Evolutionary conservation across 805 yeast species (phyloP), one percentile per base, ranked within the genome.

Genomic region (Metschnikowia picachoensis): DNA sequence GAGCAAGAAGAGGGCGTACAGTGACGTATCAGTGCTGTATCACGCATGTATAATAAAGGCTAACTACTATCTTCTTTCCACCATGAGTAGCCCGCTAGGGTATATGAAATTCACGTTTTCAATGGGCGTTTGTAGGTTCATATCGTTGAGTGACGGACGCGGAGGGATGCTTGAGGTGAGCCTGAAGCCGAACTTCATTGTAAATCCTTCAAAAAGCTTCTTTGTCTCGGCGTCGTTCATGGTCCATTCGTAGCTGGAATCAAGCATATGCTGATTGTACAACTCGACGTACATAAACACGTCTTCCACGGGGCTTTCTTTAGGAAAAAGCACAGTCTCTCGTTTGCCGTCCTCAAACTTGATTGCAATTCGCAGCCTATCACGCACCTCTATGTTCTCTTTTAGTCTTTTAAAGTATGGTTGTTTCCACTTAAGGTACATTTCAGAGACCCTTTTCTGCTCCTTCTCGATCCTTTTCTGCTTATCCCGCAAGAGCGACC

Each of bases 401-500:
- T 49, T 44, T 11, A 61, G 40, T 51, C 40, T 72, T 61, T 60
- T 49, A 52, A 68, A 61, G 44, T 62, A 59, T 10, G 60, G 57
- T 30, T 60, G 56, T 48, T 59, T 61, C 58, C 62, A 64, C 27
- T 56, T 48, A 41, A 71, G 54, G 52, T 63, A 71, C 53, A 73
- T 72, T 41, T 68, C 70, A 20, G 74, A 76, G 30, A 62, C 50
- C 32, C 58, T 50, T 39, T 63, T 65, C 27, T 56, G 35, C 29
- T 49, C 44, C 49, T 61, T 65, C 43, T 61, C 60, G 35, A 53
- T 53, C 48, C 66, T 67, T 56, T 83, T 71, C 43, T 73, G 72
- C 45, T 82, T 74, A 65, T 91, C 98, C 31, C 78, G 73, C 14
- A 77, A 76, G 31, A 91, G 68, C 0, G 95, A 82, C 31, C 77